These are phyloP conservation scores for Nepenthes gracilis DNA, from an alignment of 148 eudicot species.

Conservation along the genomic window DNA sequence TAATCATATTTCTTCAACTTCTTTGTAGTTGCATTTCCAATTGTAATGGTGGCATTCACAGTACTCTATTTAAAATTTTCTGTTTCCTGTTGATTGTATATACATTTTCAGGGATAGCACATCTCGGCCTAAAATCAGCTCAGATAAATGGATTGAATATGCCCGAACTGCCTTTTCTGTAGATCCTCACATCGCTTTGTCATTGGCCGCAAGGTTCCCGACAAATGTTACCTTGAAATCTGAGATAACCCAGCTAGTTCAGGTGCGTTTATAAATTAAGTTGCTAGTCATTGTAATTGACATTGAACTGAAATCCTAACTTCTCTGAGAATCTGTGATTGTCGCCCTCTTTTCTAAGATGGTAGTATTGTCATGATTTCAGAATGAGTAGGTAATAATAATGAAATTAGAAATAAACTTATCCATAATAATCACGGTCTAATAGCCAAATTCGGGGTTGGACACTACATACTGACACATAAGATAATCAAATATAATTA, in stretches of 20 bases:
- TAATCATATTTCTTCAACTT: too few species aligned
- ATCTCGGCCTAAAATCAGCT: slow-evolving; percentile 64
- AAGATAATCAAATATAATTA: too few species aligned
- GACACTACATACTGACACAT: too few species aligned
- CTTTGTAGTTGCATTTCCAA: neutral
- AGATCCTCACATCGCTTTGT: slow-evolving; percentile 86
- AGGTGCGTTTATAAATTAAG: slow-evolving; percentile 24
- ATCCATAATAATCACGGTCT: too few species aligned
- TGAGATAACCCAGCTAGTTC: slow-evolving; percentile 85
- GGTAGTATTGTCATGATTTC: too few species aligned
- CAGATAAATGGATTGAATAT: slow-evolving; percentile 92
- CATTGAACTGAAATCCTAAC: too few species aligned
- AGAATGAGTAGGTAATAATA: too few species aligned
- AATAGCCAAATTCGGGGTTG: too few species aligned
- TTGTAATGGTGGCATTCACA: neutral
- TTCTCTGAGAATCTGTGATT: too few species aligned
- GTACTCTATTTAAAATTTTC: neutral
- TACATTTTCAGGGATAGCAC: slow-evolving; percentile 48
- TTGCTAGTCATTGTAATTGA: neutral
- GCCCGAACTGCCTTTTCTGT: slow-evolving; percentile 89
- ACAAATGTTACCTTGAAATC: slow-evolving; percentile 65
- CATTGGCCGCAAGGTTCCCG: slow-evolving; percentile 79
- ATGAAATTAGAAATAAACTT: too few species aligned
- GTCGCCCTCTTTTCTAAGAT: too few species aligned
- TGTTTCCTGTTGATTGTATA: slow-evolving; percentile 5